Evolutionary conservation across 495 filamentous ascomycete species (phyloP).

Genomic region (Cetradonia linearis): DNA sequence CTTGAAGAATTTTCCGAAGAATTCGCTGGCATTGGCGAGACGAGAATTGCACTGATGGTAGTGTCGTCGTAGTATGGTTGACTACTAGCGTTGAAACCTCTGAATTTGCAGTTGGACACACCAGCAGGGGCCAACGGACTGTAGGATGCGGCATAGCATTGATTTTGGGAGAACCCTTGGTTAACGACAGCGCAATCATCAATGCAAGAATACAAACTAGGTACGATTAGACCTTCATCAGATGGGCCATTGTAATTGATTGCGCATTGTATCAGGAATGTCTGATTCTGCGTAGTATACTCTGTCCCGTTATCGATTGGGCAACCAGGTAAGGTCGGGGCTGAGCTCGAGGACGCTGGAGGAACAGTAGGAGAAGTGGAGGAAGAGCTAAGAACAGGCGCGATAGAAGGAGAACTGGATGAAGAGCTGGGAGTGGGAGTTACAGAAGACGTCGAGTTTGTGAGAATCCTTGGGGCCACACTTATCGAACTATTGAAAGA

Average conservation of each 20-base stretch:
- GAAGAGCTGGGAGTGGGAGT: neutral
- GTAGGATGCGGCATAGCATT: conserved; percentile 15
- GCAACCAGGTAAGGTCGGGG: neutral
- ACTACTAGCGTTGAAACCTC: neutral
- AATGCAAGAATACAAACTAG: conserved; percentile 15
- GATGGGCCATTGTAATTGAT: conserved; percentile 13
- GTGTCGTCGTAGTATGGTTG: neutral
- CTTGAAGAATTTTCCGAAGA: conserved; percentile 1
- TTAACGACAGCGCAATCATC: conserved; percentile 12
- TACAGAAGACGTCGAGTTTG: neutral
- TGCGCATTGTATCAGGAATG: conserved; percentile 13
- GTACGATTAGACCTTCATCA: conserved; percentile 9
- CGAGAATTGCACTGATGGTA: conserved; percentile 10
- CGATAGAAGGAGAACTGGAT: neutral
- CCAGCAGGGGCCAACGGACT: neutral
- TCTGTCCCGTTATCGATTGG: conserved; percentile 13
- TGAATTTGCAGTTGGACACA: conserved; percentile 12
- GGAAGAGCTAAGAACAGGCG: neutral
- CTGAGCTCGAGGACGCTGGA: neutral
- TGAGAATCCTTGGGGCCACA: neutral
- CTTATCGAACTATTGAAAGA: neutral
- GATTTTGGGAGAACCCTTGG: conserved; percentile 15
- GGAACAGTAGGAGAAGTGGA: neutral
- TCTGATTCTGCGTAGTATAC: conserved; percentile 14
- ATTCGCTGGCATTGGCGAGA: neutral